phyloP scores from a whole-genome alignment of 192 early-diverging fungal species.

The Backusella westeae region DNA sequence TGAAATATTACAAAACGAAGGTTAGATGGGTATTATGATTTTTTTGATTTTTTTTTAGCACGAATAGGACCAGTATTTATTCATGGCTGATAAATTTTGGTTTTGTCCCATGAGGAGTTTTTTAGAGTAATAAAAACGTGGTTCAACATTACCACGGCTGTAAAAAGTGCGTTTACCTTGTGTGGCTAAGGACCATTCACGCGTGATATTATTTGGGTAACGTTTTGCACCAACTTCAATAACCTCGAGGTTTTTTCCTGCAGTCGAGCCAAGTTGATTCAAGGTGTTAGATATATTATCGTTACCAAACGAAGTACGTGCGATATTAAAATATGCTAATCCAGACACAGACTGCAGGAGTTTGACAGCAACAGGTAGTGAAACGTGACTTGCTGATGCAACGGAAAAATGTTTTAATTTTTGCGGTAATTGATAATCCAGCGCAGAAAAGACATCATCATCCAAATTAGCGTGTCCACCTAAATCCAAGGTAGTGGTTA shows the following conservation, averaged over 20 bases:
- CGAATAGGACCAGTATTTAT: slow-evolving; percentile 16
- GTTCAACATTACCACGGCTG: neutral
- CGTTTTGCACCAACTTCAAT: neutral
- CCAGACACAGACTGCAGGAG: neutral
- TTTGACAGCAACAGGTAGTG: neutral
- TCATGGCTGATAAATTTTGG: slow-evolving; percentile 9
- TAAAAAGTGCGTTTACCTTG: slow-evolving; percentile 10
- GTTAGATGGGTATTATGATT: neutral
- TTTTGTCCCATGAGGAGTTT: slow-evolving; percentile 3
- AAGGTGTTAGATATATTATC: neutral
- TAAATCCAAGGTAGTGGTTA: neutral
- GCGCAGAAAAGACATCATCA: neutral
- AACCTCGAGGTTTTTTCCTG: slow-evolving; percentile 8
- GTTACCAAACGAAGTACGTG: neutral
- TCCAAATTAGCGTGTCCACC: slow-evolving; percentile 6
- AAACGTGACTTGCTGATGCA: neutral
- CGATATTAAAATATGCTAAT: slow-evolving; percentile 4
- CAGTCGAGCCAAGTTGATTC: neutral
- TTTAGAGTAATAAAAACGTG: slow-evolving; percentile 2
- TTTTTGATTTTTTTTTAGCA: neutral
- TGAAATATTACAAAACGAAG: neutral
- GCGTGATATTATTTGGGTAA: neutral
- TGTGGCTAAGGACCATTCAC: neutral
- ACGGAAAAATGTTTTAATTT: neutral
- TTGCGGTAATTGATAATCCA: slow-evolving; percentile 1